Percentiles rank a stretch among this genome's conserved stretches.
phyloP scores from a whole-genome alignment of 371 early-diverging fungal genomes.

The Fennellomyces sp. region DNA sequence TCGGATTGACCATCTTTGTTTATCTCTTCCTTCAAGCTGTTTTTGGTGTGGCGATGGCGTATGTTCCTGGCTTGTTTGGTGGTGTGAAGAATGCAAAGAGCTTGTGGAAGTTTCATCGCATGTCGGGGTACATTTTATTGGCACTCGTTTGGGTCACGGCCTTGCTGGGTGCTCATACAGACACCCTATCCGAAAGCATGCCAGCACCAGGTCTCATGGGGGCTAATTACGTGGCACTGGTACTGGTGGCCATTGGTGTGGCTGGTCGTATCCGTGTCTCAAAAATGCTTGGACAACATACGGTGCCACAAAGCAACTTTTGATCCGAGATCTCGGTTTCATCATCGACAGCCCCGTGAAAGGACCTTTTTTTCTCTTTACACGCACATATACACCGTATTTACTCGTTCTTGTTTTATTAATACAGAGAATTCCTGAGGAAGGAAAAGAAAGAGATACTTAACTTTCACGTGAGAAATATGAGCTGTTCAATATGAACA shows the following conservation, averaged over 20 bases:
- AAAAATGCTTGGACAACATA: conserved; percentile 18
- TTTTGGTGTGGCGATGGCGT: conserved; percentile 24
- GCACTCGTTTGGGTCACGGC: conserved; percentile 31
- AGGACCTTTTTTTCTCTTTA: background rate
- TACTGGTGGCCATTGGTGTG: conserved; percentile 30
- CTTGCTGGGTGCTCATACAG: conserved; percentile 44
- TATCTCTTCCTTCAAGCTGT: conserved; percentile 24
- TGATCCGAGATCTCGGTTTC: background rate
- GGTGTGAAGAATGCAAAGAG: conserved; percentile 20
- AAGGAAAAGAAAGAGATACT: too few relatives aligned
- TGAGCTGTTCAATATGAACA: too few relatives aligned
- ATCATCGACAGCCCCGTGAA: background rate
- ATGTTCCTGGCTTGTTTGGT: conserved; percentile 25
- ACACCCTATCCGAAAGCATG: conserved; percentile 39
- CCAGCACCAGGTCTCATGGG: conserved; percentile 28
- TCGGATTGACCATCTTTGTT: conserved; percentile 22
- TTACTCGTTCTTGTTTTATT: background rate
- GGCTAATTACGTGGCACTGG: conserved; percentile 37
- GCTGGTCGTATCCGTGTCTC: conserved; percentile 19
- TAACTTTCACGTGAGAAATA: too few relatives aligned
- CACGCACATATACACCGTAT: too few relatives aligned
- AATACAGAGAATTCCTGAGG: too few relatives aligned
- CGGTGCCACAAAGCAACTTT: background rate
- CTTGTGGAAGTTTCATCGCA: conserved; percentile 39
- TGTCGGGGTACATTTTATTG: conserved; percentile 35